Evolutionary conservation across 352 stramenopile genomes (phyloP).

Genomic region (Bremia lactucae): DNA sequence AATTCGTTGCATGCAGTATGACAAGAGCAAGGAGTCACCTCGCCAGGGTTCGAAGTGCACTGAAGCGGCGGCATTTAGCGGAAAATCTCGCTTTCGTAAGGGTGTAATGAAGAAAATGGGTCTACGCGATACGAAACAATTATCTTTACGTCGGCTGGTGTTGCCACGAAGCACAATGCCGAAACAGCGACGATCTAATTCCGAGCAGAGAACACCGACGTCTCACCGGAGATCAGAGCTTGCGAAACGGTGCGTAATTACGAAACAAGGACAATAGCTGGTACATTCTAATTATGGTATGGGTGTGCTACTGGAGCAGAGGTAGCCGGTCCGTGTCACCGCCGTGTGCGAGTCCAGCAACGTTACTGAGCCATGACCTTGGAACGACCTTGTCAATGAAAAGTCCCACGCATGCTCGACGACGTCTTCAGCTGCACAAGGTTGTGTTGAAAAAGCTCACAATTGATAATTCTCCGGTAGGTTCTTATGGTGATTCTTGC

Average conservation of each 20-base stretch:
- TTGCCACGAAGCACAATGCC: constrained; percentile 15
- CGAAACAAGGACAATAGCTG: not conserved
- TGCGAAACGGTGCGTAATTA: constrained; percentile 8
- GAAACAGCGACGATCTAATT: constrained; percentile 11
- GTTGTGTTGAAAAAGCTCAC: constrained; percentile 20
- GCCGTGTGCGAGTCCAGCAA: constrained; percentile 31
- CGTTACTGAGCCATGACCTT: constrained; percentile 27
- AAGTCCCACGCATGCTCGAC: constrained; percentile 15
- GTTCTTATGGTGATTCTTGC: constrained; percentile 1
- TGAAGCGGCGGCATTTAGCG: constrained; percentile 1
- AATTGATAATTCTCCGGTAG: constrained; percentile 15
- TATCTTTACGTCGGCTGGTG: too few relatives aligned
- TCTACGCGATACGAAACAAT: constrained; percentile 14
- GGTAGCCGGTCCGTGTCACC: constrained; percentile 15
- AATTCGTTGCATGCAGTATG: not conserved
- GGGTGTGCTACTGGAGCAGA: not conserved
- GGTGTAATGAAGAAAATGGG: constrained; percentile 17
- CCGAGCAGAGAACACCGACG: constrained; percentile 11
- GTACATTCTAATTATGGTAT: not conserved
- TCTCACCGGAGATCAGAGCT: constrained; percentile 4
- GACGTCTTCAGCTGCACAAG: constrained; percentile 12
- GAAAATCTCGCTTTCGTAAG: constrained; percentile 21
- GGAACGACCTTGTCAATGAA: constrained; percentile 28
- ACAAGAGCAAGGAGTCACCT: constrained; percentile 2
- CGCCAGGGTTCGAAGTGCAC: not conserved